A percentile compares a stretch with the other conserved stretches of the same genome.
These are phyloP conservation scores for Daedalea quercina DNA, from an alignment of 768 basidiomycete species.

Conservation along the genomic window DNA sequence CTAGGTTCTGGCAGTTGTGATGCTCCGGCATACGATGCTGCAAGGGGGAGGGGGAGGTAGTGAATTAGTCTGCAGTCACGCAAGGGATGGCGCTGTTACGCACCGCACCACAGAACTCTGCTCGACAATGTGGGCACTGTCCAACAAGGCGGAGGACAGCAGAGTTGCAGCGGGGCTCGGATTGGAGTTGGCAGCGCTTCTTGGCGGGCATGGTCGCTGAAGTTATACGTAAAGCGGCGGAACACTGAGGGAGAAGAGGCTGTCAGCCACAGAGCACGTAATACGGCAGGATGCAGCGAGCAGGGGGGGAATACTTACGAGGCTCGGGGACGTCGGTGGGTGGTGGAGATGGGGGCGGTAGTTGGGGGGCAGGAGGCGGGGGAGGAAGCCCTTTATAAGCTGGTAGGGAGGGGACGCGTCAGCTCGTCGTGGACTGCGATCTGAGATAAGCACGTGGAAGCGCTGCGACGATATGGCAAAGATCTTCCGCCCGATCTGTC, in stretches of 20 bases:
- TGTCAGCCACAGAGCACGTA: not conserved
- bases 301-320: slow-evolving; percentile 2
- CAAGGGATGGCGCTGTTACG: slow-evolving; percentile 24
- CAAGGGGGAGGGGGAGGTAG: slow-evolving; percentile 9
- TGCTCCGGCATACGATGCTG: slow-evolving; percentile 89
- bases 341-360: slow-evolving; percentile 6
- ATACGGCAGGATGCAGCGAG: slow-evolving; percentile 1
- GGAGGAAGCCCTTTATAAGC: slow-evolving; percentile 17
- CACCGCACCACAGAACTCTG: slow-evolving; percentile 73
- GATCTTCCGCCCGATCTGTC: slow-evolving; percentile 18
- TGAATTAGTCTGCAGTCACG: slow-evolving; percentile 8
- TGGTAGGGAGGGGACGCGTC: slow-evolving; percentile 23
- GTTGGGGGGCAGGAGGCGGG: slow-evolving; percentile 10
- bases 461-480: slow-evolving; percentile 17
- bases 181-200: slow-evolving; percentile 78
- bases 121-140: slow-evolving; percentile 74
- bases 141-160: slow-evolving; percentile 82
- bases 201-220: slow-evolving; percentile 59
- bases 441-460: slow-evolving; percentile 21
- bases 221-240: slow-evolving; percentile 1
- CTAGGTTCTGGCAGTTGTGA: slow-evolving; percentile 76
- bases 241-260: not conserved
- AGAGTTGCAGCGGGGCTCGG: slow-evolving; percentile 58
- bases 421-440: slow-evolving; percentile 19
- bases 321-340: slow-evolving; percentile 1